These are phyloP conservation scores for Flaveria trinervia DNA, from an alignment of 129 eudicot genomes.

Conservation along the genomic window DNA sequence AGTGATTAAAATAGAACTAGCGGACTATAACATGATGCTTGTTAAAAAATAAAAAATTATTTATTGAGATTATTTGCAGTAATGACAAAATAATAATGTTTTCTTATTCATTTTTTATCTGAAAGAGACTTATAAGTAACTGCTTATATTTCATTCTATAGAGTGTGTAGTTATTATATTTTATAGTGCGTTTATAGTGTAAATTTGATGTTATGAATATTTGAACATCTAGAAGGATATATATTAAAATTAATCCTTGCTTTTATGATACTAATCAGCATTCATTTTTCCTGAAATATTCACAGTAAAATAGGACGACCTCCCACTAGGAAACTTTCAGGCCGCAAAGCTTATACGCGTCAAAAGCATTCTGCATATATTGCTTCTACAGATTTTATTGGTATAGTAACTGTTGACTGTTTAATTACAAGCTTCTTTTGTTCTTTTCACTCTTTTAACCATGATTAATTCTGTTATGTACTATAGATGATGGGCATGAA, in stretches of 20 bases:
- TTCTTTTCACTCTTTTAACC: background rate
- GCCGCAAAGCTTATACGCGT: constrained; percentile 70
- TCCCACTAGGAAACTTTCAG: constrained; percentile 78
- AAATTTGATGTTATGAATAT: background rate
- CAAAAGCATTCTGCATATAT: constrained; percentile 61
- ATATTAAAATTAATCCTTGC: background rate
- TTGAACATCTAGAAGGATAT: background rate
- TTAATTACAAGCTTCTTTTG: background rate
- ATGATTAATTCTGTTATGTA: constrained; percentile 43
- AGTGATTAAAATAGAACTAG: background rate
- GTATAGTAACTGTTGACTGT: constrained; percentile 34
- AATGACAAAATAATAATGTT: background rate
- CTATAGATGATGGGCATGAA: constrained; percentile 78
- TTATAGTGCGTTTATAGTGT: background rate
- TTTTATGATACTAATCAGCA: background rate
- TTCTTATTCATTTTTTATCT: background rate
- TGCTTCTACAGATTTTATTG: constrained; percentile 66
- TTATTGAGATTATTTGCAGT: background rate
- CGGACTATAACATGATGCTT: background rate
- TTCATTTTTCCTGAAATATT: constrained; percentile 15
- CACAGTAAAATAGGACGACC: constrained; percentile 74
- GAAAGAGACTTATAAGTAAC: background rate
- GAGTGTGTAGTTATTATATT: background rate
- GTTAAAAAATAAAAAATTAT: background rate
- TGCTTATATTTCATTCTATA: background rate